Percentiles rank a stretch among this genome's conserved stretches.
Evolutionary conservation across 2,329 filamentous ascomycete genomes (phyloP).

Genomic region (Harringtonia aguacate): DNA sequence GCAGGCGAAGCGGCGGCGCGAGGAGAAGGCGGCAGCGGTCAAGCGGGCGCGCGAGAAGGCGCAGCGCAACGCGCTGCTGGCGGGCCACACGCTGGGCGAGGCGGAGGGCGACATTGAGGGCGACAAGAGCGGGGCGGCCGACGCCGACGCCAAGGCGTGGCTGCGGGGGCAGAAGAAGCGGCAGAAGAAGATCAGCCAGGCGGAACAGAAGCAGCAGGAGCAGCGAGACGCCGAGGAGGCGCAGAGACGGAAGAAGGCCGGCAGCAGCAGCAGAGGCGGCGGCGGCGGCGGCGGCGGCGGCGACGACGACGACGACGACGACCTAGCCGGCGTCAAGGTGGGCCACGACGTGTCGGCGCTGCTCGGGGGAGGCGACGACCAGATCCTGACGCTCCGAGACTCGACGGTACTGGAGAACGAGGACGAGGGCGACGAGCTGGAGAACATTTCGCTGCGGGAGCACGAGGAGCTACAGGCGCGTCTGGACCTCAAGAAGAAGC

Average conservation of each 20-base stretch:
- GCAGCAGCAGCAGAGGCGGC: conserved; percentile 58
- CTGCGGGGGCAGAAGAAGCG: conserved; percentile 83
- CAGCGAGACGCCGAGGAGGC: conserved; percentile 36
- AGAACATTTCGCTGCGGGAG: conserved; percentile 63
- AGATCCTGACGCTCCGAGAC: conserved; percentile 92
- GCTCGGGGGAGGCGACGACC: conserved; percentile 70
- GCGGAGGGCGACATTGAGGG: conserved; percentile 51
- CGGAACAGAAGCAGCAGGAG: conserved; percentile 52
- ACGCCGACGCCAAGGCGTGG: conserved; percentile 76
- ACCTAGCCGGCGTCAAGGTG: conserved; percentile 84
- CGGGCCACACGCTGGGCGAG: conserved; percentile 79
- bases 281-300: conserved; percentile 54
- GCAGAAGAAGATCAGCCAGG: conserved; percentile 82
- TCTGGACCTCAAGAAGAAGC: conserved; percentile 81
- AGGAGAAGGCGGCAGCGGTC: conserved; percentile 71
- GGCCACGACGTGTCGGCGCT: conserved; percentile 79
- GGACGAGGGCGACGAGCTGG: conserved; percentile 82
- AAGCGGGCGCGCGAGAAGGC: conserved; percentile 81
- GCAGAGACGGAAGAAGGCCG: conserved; percentile 60
- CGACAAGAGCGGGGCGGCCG: conserved; percentile 28
- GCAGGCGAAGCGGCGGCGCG: conserved; percentile 63
- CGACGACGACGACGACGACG: conserved; percentile 66
- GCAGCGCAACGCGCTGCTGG: conserved; percentile 62
- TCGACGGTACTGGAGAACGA: conserved; percentile 74
- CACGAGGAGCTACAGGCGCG: conserved; percentile 64